Evolutionary conservation across 2,329 filamentous ascomycete species (phyloP).

Genomic region (Diaporthe sp.): DNA sequence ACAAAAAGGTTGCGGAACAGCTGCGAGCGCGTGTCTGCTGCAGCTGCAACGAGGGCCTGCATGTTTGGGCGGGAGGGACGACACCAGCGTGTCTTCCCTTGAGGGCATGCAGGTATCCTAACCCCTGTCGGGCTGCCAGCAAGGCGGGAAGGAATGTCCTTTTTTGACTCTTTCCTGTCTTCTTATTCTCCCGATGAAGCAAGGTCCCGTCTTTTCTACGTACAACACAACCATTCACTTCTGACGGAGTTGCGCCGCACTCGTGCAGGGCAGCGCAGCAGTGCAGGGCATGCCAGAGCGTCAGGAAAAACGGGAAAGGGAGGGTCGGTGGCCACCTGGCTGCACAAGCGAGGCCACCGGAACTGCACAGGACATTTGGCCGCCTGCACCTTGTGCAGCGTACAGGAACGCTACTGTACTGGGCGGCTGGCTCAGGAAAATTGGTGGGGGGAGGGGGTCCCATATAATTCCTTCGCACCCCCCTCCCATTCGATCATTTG

Average conservation of each 20-base stretch:
- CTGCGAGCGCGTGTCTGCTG: constrained; percentile 33
- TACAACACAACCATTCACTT: neutral
- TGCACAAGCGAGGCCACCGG: constrained; percentile 41
- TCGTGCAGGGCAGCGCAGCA: constrained; percentile 28
- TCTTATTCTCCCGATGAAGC: constrained; percentile 20
- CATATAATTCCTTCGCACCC: constrained; percentile 35
- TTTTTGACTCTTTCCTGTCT: neutral
- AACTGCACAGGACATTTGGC: constrained; percentile 40
- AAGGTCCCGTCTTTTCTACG: constrained; percentile 29
- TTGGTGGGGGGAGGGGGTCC: constrained; percentile 14
- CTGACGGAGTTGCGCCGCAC: constrained; percentile 20
- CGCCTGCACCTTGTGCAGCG: constrained; percentile 40
- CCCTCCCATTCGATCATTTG: constrained; percentile 34
- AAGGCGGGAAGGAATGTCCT: constrained; percentile 17
- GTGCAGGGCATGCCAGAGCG: neutral
- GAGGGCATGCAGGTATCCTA: constrained; percentile 10
- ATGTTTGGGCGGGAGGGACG: constrained; percentile 25
- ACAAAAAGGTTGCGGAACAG: constrained; percentile 26
- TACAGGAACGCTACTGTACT: constrained; percentile 41
- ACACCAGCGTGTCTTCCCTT: constrained; percentile 33
- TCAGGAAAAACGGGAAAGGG: constrained; percentile 26
- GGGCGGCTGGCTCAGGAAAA: constrained; percentile 30
- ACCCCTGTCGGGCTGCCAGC: constrained; percentile 16
- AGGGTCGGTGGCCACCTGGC: constrained; percentile 32
- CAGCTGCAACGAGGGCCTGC: constrained; percentile 29